A percentile compares a stretch with the other conserved stretches of the same genome.
Evolutionary conservation across 805 yeast genomes (phyloP).

Genomic region (Clavispora carvajalis): DNA sequence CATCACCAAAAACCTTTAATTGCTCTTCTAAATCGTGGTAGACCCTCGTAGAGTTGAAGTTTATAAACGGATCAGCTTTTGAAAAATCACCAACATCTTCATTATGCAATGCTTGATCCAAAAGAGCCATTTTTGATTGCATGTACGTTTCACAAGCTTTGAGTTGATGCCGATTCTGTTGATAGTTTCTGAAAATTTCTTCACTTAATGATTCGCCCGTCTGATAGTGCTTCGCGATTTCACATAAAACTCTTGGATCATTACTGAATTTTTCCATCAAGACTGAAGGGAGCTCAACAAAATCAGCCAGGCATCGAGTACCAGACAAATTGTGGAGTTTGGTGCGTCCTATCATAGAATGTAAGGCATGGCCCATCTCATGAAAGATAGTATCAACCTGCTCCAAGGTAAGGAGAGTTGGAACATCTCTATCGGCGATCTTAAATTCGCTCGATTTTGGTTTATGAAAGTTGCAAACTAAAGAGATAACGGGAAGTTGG

Average conservation of each 20-base stretch:
- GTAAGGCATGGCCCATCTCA: slow-evolving; percentile 99
- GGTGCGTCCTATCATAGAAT: slow-evolving; percentile 93
- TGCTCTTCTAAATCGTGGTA: slow-evolving; percentile 64
- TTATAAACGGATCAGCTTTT: slow-evolving; percentile 5
- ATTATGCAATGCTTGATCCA: slow-evolving; percentile 76
- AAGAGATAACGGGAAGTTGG: slow-evolving; percentile 86
- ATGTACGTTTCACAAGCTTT: slow-evolving; percentile 73
- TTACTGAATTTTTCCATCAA: slow-evolving; percentile 90
- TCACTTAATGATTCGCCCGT: slow-evolving; percentile 60
- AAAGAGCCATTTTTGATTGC: slow-evolving; percentile 83
- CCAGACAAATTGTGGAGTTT: slow-evolving; percentile 88
- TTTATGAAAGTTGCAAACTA: slow-evolving; percentile 74
- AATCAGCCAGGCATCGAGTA: slow-evolving; percentile 92
- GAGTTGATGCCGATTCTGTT: slow-evolving; percentile 46
- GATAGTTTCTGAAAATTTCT: slow-evolving; percentile 45
- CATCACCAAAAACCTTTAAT: slow-evolving; percentile 60
- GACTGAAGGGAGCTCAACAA: slow-evolving; percentile 95
- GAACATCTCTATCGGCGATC: slow-evolving; percentile 19
- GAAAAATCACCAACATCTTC: slow-evolving; percentile 33
- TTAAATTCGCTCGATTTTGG: slow-evolving; percentile 17
- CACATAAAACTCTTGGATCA: slow-evolving; percentile 66
- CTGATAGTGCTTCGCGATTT: slow-evolving; percentile 66
- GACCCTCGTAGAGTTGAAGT: slow-evolving; percentile 46
- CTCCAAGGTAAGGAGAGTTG: slow-evolving; percentile 58
- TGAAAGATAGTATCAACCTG: slow-evolving; percentile 95